A percentile compares a stretch with the other conserved stretches of the same genome.
These are phyloP conservation scores for Basipetospora chlamydospora DNA, from an alignment of 2,329 filamentous ascomycete species.

Conservation along the genomic window DNA sequence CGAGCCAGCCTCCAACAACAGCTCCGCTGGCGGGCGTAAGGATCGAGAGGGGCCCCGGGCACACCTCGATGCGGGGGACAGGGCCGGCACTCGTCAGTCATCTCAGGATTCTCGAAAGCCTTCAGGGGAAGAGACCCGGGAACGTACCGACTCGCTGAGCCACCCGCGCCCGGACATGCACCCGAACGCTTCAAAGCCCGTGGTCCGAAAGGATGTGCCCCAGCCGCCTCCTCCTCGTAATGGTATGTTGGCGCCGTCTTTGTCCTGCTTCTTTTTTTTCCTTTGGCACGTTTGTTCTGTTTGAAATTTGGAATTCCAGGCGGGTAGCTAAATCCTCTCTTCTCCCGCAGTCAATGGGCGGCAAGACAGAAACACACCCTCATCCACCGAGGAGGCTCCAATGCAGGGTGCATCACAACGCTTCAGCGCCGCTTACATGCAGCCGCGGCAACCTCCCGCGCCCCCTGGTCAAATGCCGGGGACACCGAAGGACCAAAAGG, in stretches of 20 bases:
- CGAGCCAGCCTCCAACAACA: neutral
- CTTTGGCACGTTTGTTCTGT: neutral
- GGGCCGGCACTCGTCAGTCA: slow-evolving; percentile 3
- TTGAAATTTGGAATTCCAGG: too few species aligned
- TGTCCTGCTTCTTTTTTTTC: neutral
- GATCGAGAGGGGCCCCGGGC: neutral
- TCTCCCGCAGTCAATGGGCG: neutral
- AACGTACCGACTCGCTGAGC: slow-evolving; percentile 2
- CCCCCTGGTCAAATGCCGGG: slow-evolving; percentile 22
- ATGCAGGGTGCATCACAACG: slow-evolving; percentile 9
- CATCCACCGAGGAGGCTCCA: neutral
- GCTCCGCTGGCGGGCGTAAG: neutral
- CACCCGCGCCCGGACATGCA: neutral
- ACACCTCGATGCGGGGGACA: neutral
- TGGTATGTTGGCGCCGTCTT: slow-evolving; percentile 20
- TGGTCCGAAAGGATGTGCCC: slow-evolving; percentile 52
- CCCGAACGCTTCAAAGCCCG: slow-evolving; percentile 23
- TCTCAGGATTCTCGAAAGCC: slow-evolving; percentile 5
- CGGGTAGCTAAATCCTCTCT: too few species aligned
- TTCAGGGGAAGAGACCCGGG: slow-evolving; percentile 2
- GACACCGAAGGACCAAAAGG: too few species aligned
- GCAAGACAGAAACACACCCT: neutral
- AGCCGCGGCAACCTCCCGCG: slow-evolving; percentile 39
- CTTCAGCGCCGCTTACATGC: slow-evolving; percentile 39
- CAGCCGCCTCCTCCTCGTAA: slow-evolving; percentile 20